Conservation (phyloP, 805 yeast species). For the Metschnikowia picachoensis region DNA sequence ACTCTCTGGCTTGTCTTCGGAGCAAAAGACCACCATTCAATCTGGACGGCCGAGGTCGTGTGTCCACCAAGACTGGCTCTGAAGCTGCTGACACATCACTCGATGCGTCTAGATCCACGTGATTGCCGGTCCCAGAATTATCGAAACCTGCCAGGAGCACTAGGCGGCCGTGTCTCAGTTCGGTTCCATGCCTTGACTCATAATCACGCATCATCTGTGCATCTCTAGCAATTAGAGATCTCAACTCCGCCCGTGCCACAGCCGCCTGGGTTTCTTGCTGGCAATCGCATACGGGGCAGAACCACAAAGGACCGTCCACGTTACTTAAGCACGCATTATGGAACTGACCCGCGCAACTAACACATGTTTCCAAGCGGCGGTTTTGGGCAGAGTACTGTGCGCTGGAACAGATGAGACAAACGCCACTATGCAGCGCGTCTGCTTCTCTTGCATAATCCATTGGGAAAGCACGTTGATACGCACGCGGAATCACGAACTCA, state of each 20-base stretch:
- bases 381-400: constrained; percentile 26
- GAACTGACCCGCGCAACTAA: constrained; percentile 37
- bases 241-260: too few species aligned
- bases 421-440: constrained; percentile 17
- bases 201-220: too few species aligned
- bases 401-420: constrained; percentile 34
- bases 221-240: too few species aligned
- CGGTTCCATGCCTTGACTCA: too few species aligned
- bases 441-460: not conserved
- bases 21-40: constrained; percentile 38
- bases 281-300: constrained; percentile 50
- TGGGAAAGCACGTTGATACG: not conserved
- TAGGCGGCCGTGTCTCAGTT: too few species aligned
- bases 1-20: constrained; percentile 31
- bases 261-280: constrained; percentile 28
- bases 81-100: too few species aligned
- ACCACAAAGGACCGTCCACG: constrained; percentile 30
- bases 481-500: constrained; percentile 30
- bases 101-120: too few species aligned
- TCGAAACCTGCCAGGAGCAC: too few species aligned
- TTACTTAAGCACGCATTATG: constrained; percentile 40
- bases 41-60: constrained; percentile 7
- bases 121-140: too few species aligned
- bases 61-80: too few species aligned
- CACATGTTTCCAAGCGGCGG: constrained; percentile 23